Conservation (phyloP, 2,329 filamentous ascomycete species). For the Amphichorda felina region DNA sequence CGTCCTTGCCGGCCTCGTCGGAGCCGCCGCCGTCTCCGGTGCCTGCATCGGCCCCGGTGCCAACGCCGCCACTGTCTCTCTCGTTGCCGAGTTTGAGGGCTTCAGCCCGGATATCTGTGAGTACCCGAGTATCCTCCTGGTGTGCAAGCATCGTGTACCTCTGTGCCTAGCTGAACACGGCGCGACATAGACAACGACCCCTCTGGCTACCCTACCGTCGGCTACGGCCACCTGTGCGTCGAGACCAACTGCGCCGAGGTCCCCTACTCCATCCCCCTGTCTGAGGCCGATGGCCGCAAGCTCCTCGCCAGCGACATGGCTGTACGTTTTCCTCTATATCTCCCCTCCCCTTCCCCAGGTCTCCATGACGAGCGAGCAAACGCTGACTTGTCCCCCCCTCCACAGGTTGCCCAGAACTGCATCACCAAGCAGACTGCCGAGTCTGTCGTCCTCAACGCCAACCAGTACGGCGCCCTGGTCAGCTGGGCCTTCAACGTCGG, state of each 20-base stretch:
- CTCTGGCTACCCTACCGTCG: constrained; percentile 33
- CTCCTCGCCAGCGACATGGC: constrained; percentile 26
- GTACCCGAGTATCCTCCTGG: too few relatives aligned
- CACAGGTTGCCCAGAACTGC: constrained; percentile 20
- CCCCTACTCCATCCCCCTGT: constrained; percentile 30
- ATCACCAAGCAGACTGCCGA: constrained; percentile 15
- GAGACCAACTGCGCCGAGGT: constrained; percentile 29
- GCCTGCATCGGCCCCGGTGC: constrained; percentile 5
- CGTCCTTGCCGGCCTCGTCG: constrained; percentile 3
- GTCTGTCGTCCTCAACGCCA: constrained; percentile 28
- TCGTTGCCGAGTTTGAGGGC: constrained; percentile 6
- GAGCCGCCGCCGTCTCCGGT: constrained; percentile 1
- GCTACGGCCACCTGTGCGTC: constrained; percentile 36
- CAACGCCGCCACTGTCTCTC: constrained; percentile 5
- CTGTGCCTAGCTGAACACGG: background rate
- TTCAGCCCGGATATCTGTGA: constrained; percentile 5
- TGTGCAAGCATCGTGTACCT: too few relatives aligned
- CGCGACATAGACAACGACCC: constrained; percentile 23
- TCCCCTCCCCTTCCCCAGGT: too few relatives aligned
- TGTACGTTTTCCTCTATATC: constrained; percentile 2
- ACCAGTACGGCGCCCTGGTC: constrained; percentile 40
- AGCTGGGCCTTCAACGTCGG: constrained; percentile 40
- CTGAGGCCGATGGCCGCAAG: constrained; percentile 22
- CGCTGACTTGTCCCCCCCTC: background rate
- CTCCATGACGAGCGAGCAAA: background rate